Base-by-base conservation (phyloP, 2,329 filamentous ascomycete genomes). In the Neofusicoccum sp. region DNA sequence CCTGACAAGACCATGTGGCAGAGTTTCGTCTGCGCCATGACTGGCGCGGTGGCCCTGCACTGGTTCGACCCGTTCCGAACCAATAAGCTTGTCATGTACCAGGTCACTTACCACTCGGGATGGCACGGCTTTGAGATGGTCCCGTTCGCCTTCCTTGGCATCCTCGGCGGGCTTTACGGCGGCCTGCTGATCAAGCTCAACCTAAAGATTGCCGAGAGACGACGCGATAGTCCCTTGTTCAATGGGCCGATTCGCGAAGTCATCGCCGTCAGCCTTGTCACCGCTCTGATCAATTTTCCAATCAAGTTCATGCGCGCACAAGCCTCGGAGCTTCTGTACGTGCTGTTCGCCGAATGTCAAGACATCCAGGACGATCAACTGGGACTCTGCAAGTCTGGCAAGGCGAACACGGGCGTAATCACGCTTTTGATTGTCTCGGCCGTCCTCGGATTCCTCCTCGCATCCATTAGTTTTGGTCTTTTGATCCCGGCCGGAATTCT, bases 1-100 rank as follows among this genome's bases (percentile, higher is more conserved):
- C 93, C 95, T 0, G 93, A 98, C 76, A 98, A 98, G 76, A 98
- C 95, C 8, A 98, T 99, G 95, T 99, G 95, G 95, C 95, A 97
- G 74, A 96, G 92, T 69, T 99, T 99, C 71, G 95, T 99, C 41
- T 98, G 95, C 69, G 95, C 95, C 72, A 98, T 98, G 93, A 91
- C 96, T n/a, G 95, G 93, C 14, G 93, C 95, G 16, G 91, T 98
- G 38, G 91, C 92, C 12, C 81, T 99, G 4, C 93, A 98, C 74
- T 91, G 91, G 4, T 85, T 96, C 63, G 95, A 99, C 72, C 95
- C 95, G 4, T 97, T 98, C 73, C 86, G 95, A 58, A 96, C 93
- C 1, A 95, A 93, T 58, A 96, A 99, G 74, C 88, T 98, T 58
- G 95, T 98, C 47, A 80, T 98, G 59, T 99, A 96, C 72, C 93